Evolutionary conservation across 1,284 basidiomycete species (phyloP), one percentile per base, ranked within the genome.

Genomic region (Fistulinella staudtii): DNA sequence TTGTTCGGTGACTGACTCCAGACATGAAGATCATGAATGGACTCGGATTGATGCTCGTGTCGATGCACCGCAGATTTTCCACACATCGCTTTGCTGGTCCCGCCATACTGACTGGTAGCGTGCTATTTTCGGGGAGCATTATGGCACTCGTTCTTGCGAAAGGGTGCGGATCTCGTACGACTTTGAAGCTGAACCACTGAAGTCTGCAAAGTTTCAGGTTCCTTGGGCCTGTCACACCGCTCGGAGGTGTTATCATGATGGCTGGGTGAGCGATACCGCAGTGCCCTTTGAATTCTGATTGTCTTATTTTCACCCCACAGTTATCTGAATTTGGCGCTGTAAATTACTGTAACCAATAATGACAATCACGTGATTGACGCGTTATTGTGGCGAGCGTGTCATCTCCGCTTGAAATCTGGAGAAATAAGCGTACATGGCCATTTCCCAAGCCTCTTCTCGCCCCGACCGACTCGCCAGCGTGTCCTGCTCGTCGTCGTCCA

Each of bases 161-260:
- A 37, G 67, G 70, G 80, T 82, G 54, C 36, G 66, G 31, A 13
- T 39, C 28, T 21, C 43, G 31, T 8, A 3, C 20, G 10, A 13
- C n/a, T 43, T 10, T 36, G 6, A 21, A 20, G 10, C n/a, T 35
- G 21, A 9, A 21, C 10, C 44, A 20, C 37, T 61, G 24, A 50
- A 21, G n/a, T 27, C 42, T 40, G 38, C 9, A 13, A 51, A 85
- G 82, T 33, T 66, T 79, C 51, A 80, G 68, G 56, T 72, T 78
- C 47, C 58, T 90, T 35, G 89, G 87, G 0, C 87, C 86, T 3
- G 63, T 89, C 36, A 91, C 89, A 11, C 89, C 89, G 0, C 52
- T 91, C 15, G 89, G 88, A 3, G 89, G 83, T 3, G 49, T 77
- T 20, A 53, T 79, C 3, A 85, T 89, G 82, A 88, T 90, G 56